Conservation (phyloP, 768 basidiomycete genomes). For the Russula sp. region DNA sequence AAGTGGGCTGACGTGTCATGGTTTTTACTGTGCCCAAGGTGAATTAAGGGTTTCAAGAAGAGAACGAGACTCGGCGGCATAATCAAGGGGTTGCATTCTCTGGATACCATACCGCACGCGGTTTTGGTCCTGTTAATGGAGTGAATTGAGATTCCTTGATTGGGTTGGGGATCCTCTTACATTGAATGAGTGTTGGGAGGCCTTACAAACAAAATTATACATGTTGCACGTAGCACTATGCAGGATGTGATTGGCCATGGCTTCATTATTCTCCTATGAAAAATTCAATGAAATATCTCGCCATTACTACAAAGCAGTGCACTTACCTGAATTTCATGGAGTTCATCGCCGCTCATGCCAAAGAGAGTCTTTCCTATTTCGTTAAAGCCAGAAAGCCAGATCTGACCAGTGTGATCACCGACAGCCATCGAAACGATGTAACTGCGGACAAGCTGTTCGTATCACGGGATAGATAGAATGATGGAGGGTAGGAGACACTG, state of each 20-base stretch:
- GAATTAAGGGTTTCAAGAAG: slow-evolving; percentile 55
- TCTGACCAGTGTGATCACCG: slow-evolving; percentile 82
- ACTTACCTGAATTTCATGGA: slow-evolving; percentile 61
- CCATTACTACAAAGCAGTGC: background rate
- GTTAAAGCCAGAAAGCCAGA: slow-evolving; percentile 95
- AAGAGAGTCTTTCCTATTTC: slow-evolving; percentile 77
- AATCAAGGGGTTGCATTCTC: slow-evolving; percentile 58
- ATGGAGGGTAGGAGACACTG: slow-evolving; percentile 24
- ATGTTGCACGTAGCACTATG: slow-evolving; percentile 57
- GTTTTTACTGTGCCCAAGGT: slow-evolving; percentile 41
- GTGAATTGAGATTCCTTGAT: background rate
- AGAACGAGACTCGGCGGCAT: slow-evolving; percentile 53
- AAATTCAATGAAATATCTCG: background rate
- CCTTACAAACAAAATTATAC: slow-evolving; percentile 80
- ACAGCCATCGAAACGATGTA: slow-evolving; percentile 82
- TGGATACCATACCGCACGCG: slow-evolving; percentile 81
- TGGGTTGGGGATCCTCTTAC: slow-evolving; percentile 36
- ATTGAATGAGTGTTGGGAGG: slow-evolving; percentile 80
- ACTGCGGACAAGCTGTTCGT: slow-evolving; percentile 30
- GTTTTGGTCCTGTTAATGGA: slow-evolving; percentile 52
- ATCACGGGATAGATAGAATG: background rate
- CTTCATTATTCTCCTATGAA: slow-evolving; percentile 51
- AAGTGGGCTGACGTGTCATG: background rate
- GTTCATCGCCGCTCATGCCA: slow-evolving; percentile 69
- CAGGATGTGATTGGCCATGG: slow-evolving; percentile 50